These are phyloP conservation scores for Paxillus ammoniavirescens DNA, from an alignment of 768 basidiomycete species.

Conservation along the genomic window DNA sequence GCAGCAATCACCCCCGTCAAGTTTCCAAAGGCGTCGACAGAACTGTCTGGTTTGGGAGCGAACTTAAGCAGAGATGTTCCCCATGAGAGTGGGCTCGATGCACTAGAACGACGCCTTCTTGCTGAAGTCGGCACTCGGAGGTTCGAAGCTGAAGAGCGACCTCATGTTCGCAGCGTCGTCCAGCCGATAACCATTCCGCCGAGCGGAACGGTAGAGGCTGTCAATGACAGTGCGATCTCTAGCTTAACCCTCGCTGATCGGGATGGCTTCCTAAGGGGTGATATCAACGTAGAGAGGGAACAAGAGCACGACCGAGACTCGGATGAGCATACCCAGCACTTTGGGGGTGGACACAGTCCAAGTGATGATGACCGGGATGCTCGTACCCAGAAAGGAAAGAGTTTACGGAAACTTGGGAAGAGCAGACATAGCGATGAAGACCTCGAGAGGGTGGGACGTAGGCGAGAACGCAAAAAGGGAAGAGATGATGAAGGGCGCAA, in stretches of 20 bases:
- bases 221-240: slow-evolving; percentile 48
- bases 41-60: slow-evolving; percentile 23
- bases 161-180: slow-evolving; percentile 38
- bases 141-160: slow-evolving; percentile 27
- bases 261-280: slow-evolving; percentile 15
- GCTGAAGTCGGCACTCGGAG: slow-evolving; percentile 72
- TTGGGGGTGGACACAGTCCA: slow-evolving; percentile 22
- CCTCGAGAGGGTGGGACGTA: slow-evolving; percentile 21
- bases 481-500: slow-evolving; percentile 38
- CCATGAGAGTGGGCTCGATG: slow-evolving; percentile 64
- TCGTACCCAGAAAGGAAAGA: slow-evolving; percentile 29
- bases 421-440: slow-evolving; percentile 27
- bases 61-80: slow-evolving; percentile 18
- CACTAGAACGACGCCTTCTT: slow-evolving; percentile 63
- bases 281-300: background rate
- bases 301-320: slow-evolving; percentile 27
- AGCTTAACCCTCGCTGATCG: slow-evolving; percentile 41
- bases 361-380: slow-evolving; percentile 33
- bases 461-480: slow-evolving; percentile 26
- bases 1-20: slow-evolving; percentile 40
- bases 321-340: slow-evolving; percentile 32
- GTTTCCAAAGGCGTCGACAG: slow-evolving; percentile 33
- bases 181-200: slow-evolving; percentile 40
- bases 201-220: slow-evolving; percentile 23
- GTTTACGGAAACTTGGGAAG: slow-evolving; percentile 20